Evolutionary conservation across 352 stramenopile genomes (phyloP).

Genomic region (Pilasporangium apinafurcum): DNA sequence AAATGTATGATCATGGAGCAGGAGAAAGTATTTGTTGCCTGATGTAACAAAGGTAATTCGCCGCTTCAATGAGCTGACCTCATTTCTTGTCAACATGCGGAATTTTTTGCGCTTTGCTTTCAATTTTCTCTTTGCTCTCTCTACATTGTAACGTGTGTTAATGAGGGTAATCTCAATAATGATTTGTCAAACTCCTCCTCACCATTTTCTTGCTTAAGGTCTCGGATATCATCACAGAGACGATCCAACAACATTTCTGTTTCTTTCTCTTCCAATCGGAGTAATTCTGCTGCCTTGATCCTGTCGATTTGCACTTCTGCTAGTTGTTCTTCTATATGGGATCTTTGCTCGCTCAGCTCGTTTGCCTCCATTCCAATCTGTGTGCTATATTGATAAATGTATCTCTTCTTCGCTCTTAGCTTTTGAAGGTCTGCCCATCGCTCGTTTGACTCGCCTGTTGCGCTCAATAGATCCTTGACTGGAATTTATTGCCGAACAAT

Average conservation of each 20-base stretch:
- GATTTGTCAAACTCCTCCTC: no score
- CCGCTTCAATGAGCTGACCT: constrained; percentile 33
- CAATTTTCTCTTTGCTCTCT: constrained; percentile 24
- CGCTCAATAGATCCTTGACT: no score
- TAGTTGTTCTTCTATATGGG: constrained; percentile 19
- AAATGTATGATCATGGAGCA: neutral
- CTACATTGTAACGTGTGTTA: constrained; percentile 7
- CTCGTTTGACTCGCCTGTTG: no score
- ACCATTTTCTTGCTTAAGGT: constrained; percentile 34
- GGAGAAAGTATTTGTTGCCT: constrained; percentile 8
- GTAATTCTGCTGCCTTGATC: constrained; percentile 18
- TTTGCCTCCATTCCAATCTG: constrained; percentile 26
- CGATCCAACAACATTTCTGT: constrained; percentile 15
- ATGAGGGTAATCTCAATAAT: no score
- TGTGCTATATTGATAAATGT: constrained; percentile 31
- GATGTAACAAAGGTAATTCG: constrained; percentile 25
- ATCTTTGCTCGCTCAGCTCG: constrained; percentile 13
- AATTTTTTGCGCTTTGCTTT: constrained; percentile 40
- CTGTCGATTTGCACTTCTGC: constrained; percentile 12
- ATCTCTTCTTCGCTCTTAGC: constrained; percentile 31
- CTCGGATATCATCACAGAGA: constrained; percentile 19
- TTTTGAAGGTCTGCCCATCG: constrained; percentile 20
- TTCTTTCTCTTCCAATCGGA: constrained; percentile 29
- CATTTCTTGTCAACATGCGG: constrained; percentile 33
- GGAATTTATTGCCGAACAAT: no score